phyloP scores from a whole-genome alignment of 1,139 yeast species.

The Pichia sp. region DNA sequence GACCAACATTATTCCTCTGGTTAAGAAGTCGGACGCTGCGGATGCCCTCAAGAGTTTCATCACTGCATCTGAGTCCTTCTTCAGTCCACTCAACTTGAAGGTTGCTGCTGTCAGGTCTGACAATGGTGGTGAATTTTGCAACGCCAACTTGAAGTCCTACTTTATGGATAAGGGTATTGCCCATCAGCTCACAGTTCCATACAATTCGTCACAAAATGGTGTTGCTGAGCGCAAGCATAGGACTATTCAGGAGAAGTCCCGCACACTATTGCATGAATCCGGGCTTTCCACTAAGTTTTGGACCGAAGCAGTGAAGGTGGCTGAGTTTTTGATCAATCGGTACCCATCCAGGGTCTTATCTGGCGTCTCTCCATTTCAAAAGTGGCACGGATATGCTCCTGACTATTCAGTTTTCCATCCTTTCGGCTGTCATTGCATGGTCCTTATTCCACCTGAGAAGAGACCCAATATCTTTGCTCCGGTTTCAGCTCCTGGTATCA shows the following conservation, averaged over 20 bases:
- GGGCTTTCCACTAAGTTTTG: not conserved
- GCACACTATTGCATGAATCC: not conserved
- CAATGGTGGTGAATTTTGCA: slow-evolving; percentile 1
- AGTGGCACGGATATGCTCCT: slow-evolving; percentile 1
- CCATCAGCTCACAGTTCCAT: slow-evolving; percentile 3
- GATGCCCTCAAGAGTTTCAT: not conserved
- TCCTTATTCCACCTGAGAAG: not conserved
- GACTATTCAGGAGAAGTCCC: slow-evolving; percentile 3
- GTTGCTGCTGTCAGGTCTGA: not conserved
- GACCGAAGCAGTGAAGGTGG: slow-evolving; percentile 5
- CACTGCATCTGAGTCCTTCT: not conserved
- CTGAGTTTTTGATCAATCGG: slow-evolving; percentile 1
- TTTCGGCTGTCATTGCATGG: not conserved
- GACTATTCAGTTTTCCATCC: not conserved
- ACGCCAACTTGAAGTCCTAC: not conserved
- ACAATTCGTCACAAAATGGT: slow-evolving; percentile 4
- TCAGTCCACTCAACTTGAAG: not conserved
- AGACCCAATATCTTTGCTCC: not conserved
- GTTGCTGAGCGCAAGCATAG: slow-evolving; percentile 8
- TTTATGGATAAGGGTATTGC: not conserved
- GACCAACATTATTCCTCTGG: not conserved
- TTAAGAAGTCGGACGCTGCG: not conserved
- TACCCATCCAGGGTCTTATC: not conserved
- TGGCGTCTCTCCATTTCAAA: not conserved
- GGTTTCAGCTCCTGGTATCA: not conserved